phyloP scores from a whole-genome alignment of 164 flowering plant genomes.

The Chloranthus sessilifolius region DNA sequence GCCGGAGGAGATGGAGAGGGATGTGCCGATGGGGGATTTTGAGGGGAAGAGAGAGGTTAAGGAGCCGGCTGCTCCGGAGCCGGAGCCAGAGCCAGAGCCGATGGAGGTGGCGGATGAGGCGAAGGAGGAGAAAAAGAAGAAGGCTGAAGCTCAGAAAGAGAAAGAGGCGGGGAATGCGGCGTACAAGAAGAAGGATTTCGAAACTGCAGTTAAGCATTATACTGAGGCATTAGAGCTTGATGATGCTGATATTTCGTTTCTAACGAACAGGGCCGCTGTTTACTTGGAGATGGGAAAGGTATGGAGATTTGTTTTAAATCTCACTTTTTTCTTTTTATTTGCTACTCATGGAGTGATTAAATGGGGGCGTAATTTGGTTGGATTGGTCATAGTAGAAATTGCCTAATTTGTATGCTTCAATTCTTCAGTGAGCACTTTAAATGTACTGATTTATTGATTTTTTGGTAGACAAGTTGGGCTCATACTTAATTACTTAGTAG shows the following conservation, averaged over 20 bases:
- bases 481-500: too few relatives aligned
- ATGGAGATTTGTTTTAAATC: conserved; percentile 4
- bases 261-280: conserved; percentile 91
- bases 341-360: too few relatives aligned
- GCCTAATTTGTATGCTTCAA: too few relatives aligned
- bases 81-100: conserved; percentile 31
- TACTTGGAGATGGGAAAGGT: conserved; percentile 97
- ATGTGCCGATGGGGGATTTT: conserved; percentile 17
- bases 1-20: conserved; percentile 45
- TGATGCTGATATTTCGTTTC: conserved; percentile 78
- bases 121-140: conserved; percentile 54
- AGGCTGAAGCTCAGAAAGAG: conserved; percentile 68
- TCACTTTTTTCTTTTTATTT: background rate
- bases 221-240: conserved; percentile 73
- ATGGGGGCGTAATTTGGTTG: too few relatives aligned
- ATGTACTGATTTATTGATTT: too few relatives aligned
- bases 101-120: conserved; percentile 58
- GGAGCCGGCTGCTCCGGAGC: conserved; percentile 29
- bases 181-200: conserved; percentile 96
- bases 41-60: conserved; percentile 4
- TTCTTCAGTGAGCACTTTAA: too few relatives aligned
- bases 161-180: conserved; percentile 92
- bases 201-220: conserved; percentile 71
- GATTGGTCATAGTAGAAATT: too few relatives aligned
- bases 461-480: too few relatives aligned